Conservation (phyloP, 345 rosid genomes). For the Microcos paniculata region DNA sequence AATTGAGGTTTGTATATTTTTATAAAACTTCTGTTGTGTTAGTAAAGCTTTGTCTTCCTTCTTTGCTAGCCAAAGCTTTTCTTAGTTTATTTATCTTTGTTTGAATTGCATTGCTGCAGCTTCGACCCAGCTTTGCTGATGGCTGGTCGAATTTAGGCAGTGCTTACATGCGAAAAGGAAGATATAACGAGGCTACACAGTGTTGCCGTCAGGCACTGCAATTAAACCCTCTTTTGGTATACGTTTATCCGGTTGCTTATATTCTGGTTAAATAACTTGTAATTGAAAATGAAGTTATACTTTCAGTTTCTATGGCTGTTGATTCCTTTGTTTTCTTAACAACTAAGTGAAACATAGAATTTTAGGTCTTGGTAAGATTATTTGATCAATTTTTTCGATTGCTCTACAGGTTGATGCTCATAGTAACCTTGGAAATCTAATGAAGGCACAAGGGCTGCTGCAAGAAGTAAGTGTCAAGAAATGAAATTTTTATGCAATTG, state of each 20-base stretch:
- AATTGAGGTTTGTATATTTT: conserved; percentile 72
- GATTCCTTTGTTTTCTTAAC: not conserved
- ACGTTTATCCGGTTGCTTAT: not conserved
- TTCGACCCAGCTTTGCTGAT: conserved; percentile 94
- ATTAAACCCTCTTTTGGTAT: conserved; percentile 88
- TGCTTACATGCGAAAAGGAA: conserved; percentile 96
- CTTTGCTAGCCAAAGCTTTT: not conserved
- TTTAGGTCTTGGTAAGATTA: conserved; percentile 7
- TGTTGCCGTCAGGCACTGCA: conserved; percentile 96
- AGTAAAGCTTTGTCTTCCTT: not conserved
- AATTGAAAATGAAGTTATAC: not conserved
- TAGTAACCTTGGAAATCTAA: conserved; percentile 86
- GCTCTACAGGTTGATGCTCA: conserved; percentile 86
- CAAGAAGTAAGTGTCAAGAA: conserved; percentile 77
- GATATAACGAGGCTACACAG: conserved; percentile 89
- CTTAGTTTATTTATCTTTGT: not conserved
- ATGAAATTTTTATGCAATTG: conserved; percentile 4
- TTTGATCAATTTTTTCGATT: conserved; percentile 17
- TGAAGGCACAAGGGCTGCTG: conserved; percentile 94
- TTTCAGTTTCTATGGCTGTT: not conserved
- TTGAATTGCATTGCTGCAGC: conserved; percentile 45
- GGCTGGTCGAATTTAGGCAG: conserved; percentile 99
- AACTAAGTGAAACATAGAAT: not conserved
- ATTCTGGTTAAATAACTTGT: not conserved
- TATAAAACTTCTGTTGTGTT: not conserved